Evolutionary conservation across 2,329 filamentous ascomycete species (phyloP).

Genomic region (Chlorencoelia australis): DNA sequence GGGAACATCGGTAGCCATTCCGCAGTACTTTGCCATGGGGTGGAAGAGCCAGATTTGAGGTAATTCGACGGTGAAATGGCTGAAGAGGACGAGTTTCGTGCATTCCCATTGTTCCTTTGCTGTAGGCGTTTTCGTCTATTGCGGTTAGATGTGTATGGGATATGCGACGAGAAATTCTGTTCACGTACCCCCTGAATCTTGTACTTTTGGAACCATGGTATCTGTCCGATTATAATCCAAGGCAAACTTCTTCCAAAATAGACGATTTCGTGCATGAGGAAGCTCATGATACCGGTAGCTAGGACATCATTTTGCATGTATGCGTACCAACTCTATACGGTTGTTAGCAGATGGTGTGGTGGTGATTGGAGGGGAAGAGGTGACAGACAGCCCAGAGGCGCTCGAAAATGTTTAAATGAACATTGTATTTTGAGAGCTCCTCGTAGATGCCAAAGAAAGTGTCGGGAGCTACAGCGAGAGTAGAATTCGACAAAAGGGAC

Average conservation of each 20-base stretch:
- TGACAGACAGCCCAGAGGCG: conserved; percentile 71
- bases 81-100: conserved; percentile 82
- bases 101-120: conserved; percentile 89
- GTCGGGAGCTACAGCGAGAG: conserved; percentile 19
- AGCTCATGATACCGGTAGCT: conserved; percentile 95
- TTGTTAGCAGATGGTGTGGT: conserved; percentile 16
- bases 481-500: conserved; percentile 21
- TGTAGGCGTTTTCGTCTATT: conserved; percentile 67
- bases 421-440: conserved; percentile 62
- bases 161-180: not conserved
- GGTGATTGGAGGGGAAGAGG: conserved; percentile 6
- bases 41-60: conserved; percentile 99
- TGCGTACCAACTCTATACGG: conserved; percentile 69
- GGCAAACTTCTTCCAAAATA: conserved; percentile 87
- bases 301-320: conserved; percentile 98
- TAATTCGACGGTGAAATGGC: conserved; percentile 95
- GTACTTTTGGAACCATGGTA: conserved; percentile 82
- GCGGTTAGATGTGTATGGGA: not conserved
- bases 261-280: conserved; percentile 84
- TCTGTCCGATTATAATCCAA: conserved; percentile 84
- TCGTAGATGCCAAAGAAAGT: conserved; percentile 48
- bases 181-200: conserved; percentile 64
- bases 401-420: conserved; percentile 72
- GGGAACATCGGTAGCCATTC: conserved; percentile 77
- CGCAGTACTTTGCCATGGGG: conserved; percentile 86